Evolutionary conservation across 2,329 filamentous ascomycete species (phyloP), one percentile per base, ranked within the genome.

Genomic region (Capronia americana): DNA sequence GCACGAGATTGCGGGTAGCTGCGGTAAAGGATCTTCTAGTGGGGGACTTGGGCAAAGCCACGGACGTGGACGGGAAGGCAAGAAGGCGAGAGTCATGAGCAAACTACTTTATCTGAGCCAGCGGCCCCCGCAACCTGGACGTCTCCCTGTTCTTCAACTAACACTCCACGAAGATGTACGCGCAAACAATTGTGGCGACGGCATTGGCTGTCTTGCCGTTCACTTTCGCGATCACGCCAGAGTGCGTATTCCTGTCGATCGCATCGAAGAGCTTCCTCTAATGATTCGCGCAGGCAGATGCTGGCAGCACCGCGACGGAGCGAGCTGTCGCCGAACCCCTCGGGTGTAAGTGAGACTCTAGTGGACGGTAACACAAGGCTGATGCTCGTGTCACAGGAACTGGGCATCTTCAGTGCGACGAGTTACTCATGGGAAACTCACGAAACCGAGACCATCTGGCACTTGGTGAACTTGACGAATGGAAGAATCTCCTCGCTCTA

Each of bases 381-480:
- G 8, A n/a, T 32, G 59, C n/a, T 14, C 51, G 46, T 57, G n/a
- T 12, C n/a, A 61, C 65, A 79, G 77, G 74, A 77, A 69, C 73
- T 81, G 34, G 83, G 82, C 0, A 67, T 85, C 50, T 85, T 83
- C 61, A 76, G 88, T 77, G 82, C 88, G 17, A 91, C 90, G 0
- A 87, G 89, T 1, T 97, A 96, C 77, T 93, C 88, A 4, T 97
- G 97, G 77, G 83, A 90, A 46, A 84, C 86, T 0, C 92, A 96
- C 75, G 83, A 84, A 55, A 90, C 89, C 75, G 86, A 84, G 4
- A 77, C 75, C 7, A 75, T 84, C 82, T 66, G 89, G 93, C 79
- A 88, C 90, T 71, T 94, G 28, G 80, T 97, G 48, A 88, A 94
- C 71, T 83, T 93, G 65, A 80, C 84, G 54, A 87, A 85, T 7